phyloP scores from a whole-genome alignment of 2,329 filamentous ascomycete genomes.

The Neopestalotiopsis sp. region DNA sequence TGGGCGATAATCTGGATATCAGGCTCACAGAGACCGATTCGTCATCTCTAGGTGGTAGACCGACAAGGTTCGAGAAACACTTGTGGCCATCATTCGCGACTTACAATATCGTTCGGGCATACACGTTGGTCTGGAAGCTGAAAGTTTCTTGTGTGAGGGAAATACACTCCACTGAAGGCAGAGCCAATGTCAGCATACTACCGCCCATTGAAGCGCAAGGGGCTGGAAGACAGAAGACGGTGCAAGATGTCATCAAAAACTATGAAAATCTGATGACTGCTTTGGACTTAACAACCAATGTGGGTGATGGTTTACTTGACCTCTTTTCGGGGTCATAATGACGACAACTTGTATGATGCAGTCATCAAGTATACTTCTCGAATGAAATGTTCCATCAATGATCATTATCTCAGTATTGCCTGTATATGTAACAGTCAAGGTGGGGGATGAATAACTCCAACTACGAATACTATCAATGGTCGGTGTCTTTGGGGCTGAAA shows the following conservation, averaged over 20 bases:
- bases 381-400: too few species aligned
- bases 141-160: constrained; percentile 15
- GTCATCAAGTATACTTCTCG: too few species aligned
- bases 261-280: constrained; percentile 7
- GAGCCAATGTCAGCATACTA: not conserved
- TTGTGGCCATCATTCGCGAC: constrained; percentile 17
- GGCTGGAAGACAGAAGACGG: constrained; percentile 11
- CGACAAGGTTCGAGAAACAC: not conserved
- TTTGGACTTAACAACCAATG: not conserved
- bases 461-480: too few species aligned
- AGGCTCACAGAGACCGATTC: constrained; percentile 10
- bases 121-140: constrained; percentile 17
- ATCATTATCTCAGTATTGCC: too few species aligned
- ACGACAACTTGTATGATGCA: too few species aligned
- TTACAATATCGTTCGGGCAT: constrained; percentile 17
- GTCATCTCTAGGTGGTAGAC: not conserved
- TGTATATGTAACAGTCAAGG: too few species aligned
- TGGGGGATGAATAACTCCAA: too few species aligned
- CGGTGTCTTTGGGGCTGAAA: too few species aligned
- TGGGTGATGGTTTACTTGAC: not conserved
- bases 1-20: constrained; percentile 15
- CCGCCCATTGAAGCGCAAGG: constrained; percentile 16
- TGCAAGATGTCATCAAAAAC: constrained; percentile 8
- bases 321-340: not conserved
- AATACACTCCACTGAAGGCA: constrained; percentile 2